These are phyloP conservation scores for Starmera caribaea DNA, from an alignment of 805 yeast genomes.

Conservation along the genomic window DNA sequence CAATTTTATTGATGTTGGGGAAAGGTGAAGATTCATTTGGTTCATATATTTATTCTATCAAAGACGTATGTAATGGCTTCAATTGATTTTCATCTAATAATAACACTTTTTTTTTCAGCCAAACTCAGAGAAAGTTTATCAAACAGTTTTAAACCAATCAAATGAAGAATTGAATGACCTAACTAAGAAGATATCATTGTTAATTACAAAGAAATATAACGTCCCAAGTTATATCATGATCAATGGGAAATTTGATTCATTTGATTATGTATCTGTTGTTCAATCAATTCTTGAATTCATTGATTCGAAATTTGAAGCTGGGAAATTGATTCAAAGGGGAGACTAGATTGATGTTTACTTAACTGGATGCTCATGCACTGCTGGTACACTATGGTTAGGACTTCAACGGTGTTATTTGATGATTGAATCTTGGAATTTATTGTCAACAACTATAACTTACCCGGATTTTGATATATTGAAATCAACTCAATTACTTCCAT, in stretches of 20 bases:
- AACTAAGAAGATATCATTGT: constrained; percentile 30
- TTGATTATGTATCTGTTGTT: constrained; percentile 22
- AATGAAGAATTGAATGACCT: constrained; percentile 32
- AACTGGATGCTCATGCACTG: no score
- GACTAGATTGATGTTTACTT: no score
- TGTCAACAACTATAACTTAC: no score
- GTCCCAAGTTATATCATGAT: constrained; percentile 37
- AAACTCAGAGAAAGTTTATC: constrained; percentile 21
- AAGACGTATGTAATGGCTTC: constrained; percentile 17
- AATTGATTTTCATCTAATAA: neutral
- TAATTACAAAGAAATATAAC: constrained; percentile 29
- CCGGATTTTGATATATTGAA: no score
- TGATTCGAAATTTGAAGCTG: constrained; percentile 10
- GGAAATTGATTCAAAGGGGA: no score
- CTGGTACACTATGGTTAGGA: no score
- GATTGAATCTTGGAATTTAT: no score
- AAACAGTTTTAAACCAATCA: constrained; percentile 34
- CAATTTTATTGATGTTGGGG: constrained; percentile 28
- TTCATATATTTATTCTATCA: constrained; percentile 33
- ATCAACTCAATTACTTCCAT: no score
- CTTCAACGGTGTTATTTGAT: no score
- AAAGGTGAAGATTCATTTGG: constrained; percentile 28
- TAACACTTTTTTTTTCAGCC: constrained; percentile 1
- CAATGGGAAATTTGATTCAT: constrained; percentile 28
- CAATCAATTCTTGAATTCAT: constrained; percentile 21